Percentiles rank a stretch among this genome's conserved stretches.
Conservation (phyloP, 2,329 filamentous ascomycete genomes). For the Cercospora nicotianae region DNA sequence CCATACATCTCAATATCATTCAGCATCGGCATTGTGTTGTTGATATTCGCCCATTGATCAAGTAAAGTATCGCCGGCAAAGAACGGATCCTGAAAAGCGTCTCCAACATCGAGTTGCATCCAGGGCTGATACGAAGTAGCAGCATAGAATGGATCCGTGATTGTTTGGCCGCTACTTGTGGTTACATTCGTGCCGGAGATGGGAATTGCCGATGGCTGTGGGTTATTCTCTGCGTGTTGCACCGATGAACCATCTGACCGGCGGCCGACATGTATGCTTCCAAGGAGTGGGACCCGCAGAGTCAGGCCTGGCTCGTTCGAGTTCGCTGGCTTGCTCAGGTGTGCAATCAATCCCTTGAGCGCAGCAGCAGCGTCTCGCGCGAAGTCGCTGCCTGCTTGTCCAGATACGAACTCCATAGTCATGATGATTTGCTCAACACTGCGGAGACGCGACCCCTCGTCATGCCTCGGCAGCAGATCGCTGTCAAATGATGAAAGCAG, state of each 20-base stretch:
- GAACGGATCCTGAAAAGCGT: constrained; percentile 24
- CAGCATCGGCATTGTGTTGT: not conserved
- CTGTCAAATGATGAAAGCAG: constrained; percentile 19
- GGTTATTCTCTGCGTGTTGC: not conserved
- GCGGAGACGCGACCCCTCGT: constrained; percentile 3
- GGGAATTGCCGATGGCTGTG: not conserved
- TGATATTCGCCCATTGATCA: constrained; percentile 22
- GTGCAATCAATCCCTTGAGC: constrained; percentile 23
- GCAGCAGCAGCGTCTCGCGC: constrained; percentile 26
- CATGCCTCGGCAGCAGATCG: not conserved
- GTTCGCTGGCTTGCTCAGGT: constrained; percentile 18
- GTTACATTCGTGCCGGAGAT: not conserved
- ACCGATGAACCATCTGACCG: not conserved
- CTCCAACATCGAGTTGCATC: constrained; percentile 28
- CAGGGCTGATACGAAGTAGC: constrained; percentile 18
- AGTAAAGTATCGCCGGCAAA: constrained; percentile 19
- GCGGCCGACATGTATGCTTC: constrained; percentile 25
- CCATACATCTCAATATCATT: not conserved
- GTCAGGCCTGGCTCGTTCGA: constrained; percentile 15
- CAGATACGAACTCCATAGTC: constrained; percentile 24
- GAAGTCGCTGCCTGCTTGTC: constrained; percentile 25
- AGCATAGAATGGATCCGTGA: not conserved
- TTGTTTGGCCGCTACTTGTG: not conserved
- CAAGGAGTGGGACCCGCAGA: constrained; percentile 24
- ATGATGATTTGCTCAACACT: constrained; percentile 24